A percentile compares a stretch with the other conserved stretches of the same genome.
Conservation (phyloP, 2,329 filamentous ascomycete species). For the Aureobasidium musti region DNA sequence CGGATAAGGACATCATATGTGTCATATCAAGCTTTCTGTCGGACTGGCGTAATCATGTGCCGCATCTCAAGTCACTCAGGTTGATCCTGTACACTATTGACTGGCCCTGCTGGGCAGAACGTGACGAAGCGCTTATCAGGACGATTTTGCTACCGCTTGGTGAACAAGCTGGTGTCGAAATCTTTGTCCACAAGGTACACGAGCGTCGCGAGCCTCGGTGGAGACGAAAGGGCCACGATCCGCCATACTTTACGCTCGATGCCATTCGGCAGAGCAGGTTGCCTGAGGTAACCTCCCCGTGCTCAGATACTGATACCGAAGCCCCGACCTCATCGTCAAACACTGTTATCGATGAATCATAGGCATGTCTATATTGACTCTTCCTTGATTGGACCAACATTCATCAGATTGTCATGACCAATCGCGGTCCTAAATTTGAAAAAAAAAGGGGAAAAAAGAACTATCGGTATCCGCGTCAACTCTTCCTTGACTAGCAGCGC, state of each 20-base stretch:
- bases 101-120: not conserved
- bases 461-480: not conserved
- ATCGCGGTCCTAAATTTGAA: too few relatives aligned
- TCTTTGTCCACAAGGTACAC: not conserved
- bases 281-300: not conserved
- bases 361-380: too few relatives aligned
- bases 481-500: not conserved
- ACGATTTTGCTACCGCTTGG: not conserved
- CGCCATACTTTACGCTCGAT: not conserved
- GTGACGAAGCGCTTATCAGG: not conserved
- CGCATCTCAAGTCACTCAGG: not conserved
- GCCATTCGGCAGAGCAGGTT: not conserved
- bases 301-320: not conserved
- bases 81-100: not conserved
- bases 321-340: too few relatives aligned
- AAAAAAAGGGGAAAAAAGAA: too few relatives aligned
- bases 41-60: not conserved
- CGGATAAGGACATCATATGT: not conserved
- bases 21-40: not conserved
- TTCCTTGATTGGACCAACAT: not conserved
- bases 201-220: not conserved
- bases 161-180: not conserved
- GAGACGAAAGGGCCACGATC: not conserved
- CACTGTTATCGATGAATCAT: not conserved
- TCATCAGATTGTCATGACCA: not conserved